Evolutionary conservation across 495 filamentous ascomycete species (phyloP), one percentile per base, ranked within the genome.

Genomic region (Hypoxylon rickii): DNA sequence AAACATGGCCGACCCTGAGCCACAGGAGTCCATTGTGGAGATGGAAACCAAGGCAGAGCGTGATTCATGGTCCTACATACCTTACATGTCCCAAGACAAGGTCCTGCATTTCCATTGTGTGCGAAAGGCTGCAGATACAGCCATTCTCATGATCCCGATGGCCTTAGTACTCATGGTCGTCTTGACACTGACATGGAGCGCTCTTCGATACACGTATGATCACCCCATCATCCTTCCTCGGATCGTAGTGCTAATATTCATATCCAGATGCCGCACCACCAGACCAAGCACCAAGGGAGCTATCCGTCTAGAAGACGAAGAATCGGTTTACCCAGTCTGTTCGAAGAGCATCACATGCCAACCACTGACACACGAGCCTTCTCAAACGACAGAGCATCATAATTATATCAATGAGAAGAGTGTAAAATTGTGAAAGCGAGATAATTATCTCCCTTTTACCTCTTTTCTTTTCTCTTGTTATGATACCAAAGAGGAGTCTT

Each of bases 51-150:
- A 63, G 40, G 63, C 59, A 8, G 46, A 49, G 34, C 57, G 51
- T 33, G 63, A 68, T 16, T 37, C 63, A 0, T 61, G 55, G 50
- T 52, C 57, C 18, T 56, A 54, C 38, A 49, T 66, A 18, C 59
- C 63, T n/a, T 61, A 56, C 17, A 41, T 63, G 13, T 53, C 63
- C 17, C 44, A 54, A 32, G 53, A 61, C 37, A 58, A 61, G 16
- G 55, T 58, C 2, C 33, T 66, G n/a, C 63, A 42, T 51, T 63
- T 62, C 40, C 53, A 43, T 34, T 52, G 63, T 8, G 61, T 63
- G 44, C 62, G 66, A n/a, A 64, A 77, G 15, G 44, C 53, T 16
- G 54, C 59, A 36, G 66, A 71, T 31, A 73, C 72, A 32, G 73
- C 76, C 41, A 57, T 77, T 51, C 45, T 77, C 17, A 70, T 71